These are phyloP conservation scores for Termitomyces sp. DNA, from an alignment of 768 basidiomycete genomes.

Conservation along the genomic window DNA sequence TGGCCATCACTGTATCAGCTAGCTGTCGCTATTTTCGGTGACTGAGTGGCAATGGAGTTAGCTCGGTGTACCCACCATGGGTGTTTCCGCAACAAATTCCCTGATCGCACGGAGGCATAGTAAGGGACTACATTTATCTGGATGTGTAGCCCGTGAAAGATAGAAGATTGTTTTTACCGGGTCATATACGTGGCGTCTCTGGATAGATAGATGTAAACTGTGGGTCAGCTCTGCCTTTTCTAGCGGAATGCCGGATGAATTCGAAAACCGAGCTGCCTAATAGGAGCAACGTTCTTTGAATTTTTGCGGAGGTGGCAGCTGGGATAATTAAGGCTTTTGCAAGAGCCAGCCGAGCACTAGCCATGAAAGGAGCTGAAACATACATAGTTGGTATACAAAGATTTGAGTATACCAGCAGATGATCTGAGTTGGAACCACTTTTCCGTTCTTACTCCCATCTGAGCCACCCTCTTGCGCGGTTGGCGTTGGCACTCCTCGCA, in stretches of 20 bases:
- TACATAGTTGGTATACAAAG: conserved; percentile 4
- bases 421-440: conserved; percentile 34
- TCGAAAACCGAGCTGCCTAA: not conserved
- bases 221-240: conserved; percentile 10
- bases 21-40: not conserved
- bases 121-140: conserved; percentile 12
- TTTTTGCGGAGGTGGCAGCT: conserved; percentile 8
- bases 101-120: conserved; percentile 19
- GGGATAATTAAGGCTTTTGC: conserved; percentile 4
- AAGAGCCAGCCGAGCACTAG: not conserved
- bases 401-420: conserved; percentile 18
- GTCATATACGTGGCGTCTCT: not conserved
- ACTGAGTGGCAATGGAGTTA: not conserved
- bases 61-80: not conserved
- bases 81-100: conserved; percentile 4
- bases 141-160: conserved; percentile 11
- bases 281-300: not conserved
- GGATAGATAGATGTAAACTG: conserved; percentile 8
- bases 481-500: conserved; percentile 3
- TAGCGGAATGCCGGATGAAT: conserved; percentile 8
- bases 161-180: not conserved
- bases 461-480: conserved; percentile 4
- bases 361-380: conserved; percentile 12
- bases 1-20: not conserved
- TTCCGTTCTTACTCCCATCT: conserved; percentile 15